Evolutionary conservation across 768 basidiomycete genomes (phyloP).

Genomic region (Termitomyces sp.): DNA sequence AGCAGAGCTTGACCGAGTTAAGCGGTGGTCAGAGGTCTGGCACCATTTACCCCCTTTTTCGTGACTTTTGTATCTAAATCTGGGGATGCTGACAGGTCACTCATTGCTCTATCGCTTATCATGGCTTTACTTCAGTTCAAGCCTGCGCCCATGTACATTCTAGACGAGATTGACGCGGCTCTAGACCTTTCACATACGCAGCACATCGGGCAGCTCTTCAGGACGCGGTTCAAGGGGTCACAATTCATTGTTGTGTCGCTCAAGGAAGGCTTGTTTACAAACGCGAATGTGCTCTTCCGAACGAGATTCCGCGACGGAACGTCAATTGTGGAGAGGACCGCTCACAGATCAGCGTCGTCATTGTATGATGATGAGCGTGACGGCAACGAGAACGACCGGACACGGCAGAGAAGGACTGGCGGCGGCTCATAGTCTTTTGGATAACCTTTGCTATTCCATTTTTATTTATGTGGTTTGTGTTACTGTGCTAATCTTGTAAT

Average conservation of each 20-base stretch:
- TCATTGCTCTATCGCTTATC: slow-evolving; percentile 96
- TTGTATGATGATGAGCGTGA: slow-evolving; percentile 28
- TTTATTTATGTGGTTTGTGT: slow-evolving; percentile 7
- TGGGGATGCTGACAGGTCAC: slow-evolving; percentile 54
- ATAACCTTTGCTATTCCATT: slow-evolving; percentile 3
- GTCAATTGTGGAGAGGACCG: slow-evolving; percentile 80
- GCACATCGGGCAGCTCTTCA: slow-evolving; percentile 97
- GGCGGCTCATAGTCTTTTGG: slow-evolving; percentile 16
- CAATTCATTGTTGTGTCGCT: slow-evolving; percentile 98
- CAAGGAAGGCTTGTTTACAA: slow-evolving; percentile 96
- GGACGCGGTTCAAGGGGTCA: slow-evolving; percentile 93
- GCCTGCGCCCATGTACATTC: slow-evolving; percentile 98
- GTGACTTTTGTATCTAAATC: background rate
- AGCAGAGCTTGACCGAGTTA: slow-evolving; percentile 93
- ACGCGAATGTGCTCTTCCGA: slow-evolving; percentile 93
- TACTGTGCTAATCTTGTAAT: slow-evolving; percentile 18
- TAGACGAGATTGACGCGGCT: slow-evolving; percentile 98
- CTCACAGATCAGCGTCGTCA: slow-evolving; percentile 53
- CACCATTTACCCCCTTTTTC: background rate
- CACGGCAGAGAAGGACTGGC: slow-evolving; percentile 24
- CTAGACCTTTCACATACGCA: slow-evolving; percentile 95
- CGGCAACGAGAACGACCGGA: slow-evolving; percentile 24
- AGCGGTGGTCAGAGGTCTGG: slow-evolving; percentile 93
- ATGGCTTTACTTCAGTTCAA: slow-evolving; percentile 99
- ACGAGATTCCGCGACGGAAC: slow-evolving; percentile 94